phyloP scores from a whole-genome alignment of 2,329 filamentous ascomycete species.

The Lojkania enalia region DNA sequence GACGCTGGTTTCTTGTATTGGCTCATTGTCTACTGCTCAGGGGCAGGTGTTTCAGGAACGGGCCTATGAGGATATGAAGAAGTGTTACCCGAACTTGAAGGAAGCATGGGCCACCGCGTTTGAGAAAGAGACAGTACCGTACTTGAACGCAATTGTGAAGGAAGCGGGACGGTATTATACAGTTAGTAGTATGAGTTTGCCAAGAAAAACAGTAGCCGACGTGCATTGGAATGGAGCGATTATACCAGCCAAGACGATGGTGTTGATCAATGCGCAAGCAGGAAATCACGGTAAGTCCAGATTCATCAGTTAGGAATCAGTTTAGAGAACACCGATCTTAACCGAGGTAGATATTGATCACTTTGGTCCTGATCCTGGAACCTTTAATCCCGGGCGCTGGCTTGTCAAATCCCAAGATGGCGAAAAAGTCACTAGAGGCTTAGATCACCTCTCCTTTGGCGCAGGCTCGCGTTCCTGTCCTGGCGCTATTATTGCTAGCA shows the following conservation, averaged over 20 bases:
- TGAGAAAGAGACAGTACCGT: constrained; percentile 54
- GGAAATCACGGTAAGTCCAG: constrained; percentile 53
- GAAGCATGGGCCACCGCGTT: constrained; percentile 54
- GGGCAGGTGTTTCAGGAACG: constrained; percentile 57
- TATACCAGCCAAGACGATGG: constrained; percentile 58
- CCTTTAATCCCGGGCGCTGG: constrained; percentile 57
- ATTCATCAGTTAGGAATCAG: constrained; percentile 39
- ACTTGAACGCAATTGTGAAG: constrained; percentile 54
- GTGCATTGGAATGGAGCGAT: constrained; percentile 56
- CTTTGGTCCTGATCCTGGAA: constrained; percentile 51
- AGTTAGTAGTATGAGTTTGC: constrained; percentile 57
- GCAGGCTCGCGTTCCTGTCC: constrained; percentile 57
- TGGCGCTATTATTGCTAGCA: constrained; percentile 55
- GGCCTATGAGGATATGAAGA: constrained; percentile 57
- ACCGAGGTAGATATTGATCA: constrained; percentile 53
- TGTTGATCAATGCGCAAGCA: constrained; percentile 60
- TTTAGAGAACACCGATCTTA: constrained; percentile 49
- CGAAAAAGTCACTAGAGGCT: constrained; percentile 20
- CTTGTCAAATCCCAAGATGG: constrained; percentile 38
- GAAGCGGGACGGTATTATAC: constrained; percentile 59
- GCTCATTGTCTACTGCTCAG: constrained; percentile 53
- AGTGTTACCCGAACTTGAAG: constrained; percentile 50
- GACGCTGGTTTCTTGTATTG: constrained; percentile 57
- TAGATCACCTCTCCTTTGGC: constrained; percentile 53
- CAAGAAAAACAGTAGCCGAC: constrained; percentile 55